Evolutionary conservation across 202 grass and related monocot genomes (phyloP).

Genomic region (Saccharum hybrid): DNA sequence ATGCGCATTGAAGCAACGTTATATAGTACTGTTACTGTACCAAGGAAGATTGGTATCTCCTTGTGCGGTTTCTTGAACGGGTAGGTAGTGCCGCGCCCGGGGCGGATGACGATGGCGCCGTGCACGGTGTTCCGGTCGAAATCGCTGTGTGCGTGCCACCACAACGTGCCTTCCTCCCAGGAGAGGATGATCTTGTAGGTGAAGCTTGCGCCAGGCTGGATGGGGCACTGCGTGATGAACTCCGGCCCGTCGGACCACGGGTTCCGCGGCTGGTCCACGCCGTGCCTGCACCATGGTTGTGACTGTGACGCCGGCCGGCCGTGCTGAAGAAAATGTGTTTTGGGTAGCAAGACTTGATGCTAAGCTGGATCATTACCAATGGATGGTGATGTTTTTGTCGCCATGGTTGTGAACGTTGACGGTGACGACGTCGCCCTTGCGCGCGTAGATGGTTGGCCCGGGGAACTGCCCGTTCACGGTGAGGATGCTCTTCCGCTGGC

Average conservation of each 20-base stretch:
- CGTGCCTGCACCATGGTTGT: slow-evolving; percentile 45
- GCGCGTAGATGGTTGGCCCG: slow-evolving; percentile 65
- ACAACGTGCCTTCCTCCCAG: slow-evolving; percentile 74
- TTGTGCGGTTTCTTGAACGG: slow-evolving; percentile 34
- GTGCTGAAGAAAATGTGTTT: too few species aligned
- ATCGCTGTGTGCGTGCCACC: slow-evolving; percentile 95
- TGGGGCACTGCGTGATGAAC: slow-evolving; percentile 74
- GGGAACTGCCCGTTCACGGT: slow-evolving; percentile 70
- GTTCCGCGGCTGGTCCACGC: slow-evolving; percentile 58
- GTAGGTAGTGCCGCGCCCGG: slow-evolving; percentile 39
- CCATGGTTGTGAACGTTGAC: slow-evolving; percentile 66
- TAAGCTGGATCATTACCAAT: slow-evolving; percentile 25
- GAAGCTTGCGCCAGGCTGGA: slow-evolving; percentile 58
- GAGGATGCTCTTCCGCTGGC: slow-evolving; percentile 60
- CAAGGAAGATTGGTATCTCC: too few species aligned
- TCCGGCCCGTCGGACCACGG: slow-evolving; percentile 68
- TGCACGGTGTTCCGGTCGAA: slow-evolving; percentile 62
- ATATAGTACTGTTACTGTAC: too few species aligned
- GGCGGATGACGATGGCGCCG: slow-evolving; percentile 62
- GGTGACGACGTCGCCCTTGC: slow-evolving; percentile 53
- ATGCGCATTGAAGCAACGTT: too few species aligned
- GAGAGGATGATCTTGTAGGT: slow-evolving; percentile 54
- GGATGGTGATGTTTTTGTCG: slow-evolving; percentile 66
- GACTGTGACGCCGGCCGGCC: too few species aligned
- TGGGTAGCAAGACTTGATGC: too few species aligned